Evolutionary conservation across 179 eudicot species (phyloP).

Genomic region (Gypsophila paniculata): DNA sequence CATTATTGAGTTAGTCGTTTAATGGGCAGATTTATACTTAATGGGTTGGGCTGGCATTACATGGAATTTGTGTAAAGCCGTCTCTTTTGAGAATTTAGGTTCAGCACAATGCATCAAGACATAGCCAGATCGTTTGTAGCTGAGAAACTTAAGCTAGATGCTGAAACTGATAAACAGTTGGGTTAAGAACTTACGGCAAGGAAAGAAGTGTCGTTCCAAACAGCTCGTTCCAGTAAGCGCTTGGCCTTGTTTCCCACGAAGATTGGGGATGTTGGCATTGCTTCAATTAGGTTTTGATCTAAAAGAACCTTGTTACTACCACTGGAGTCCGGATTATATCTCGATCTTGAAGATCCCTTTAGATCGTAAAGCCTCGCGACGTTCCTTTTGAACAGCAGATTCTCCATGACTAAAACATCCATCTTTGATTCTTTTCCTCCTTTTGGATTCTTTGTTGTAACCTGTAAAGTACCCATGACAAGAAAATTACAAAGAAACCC

Average conservation of each 20-base stretch:
- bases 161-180: too few species aligned
- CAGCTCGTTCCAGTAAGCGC: constrained; percentile 85
- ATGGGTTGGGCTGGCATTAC: too few species aligned
- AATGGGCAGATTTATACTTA: too few species aligned
- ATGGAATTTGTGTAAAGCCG: too few species aligned
- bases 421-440: constrained; percentile 93
- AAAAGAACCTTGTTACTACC: constrained; percentile 91
- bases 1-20: too few species aligned
- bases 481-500: too few species aligned
- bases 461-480: constrained; percentile 41
- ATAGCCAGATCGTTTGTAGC: too few species aligned
- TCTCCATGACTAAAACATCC: constrained; percentile 97
- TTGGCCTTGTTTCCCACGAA: constrained; percentile 98
- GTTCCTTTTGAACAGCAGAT: constrained; percentile 82
- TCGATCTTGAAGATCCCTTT: constrained; percentile 91
- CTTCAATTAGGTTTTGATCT: constrained; percentile 97
- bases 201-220: constrained; percentile 97
- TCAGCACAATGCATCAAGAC: too few species aligned
- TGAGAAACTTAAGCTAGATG: too few species aligned
- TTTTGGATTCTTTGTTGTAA: constrained; percentile 65
- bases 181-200: constrained; percentile 98
- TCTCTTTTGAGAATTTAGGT: too few species aligned
- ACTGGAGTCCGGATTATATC: constrained; percentile 87
- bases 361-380: constrained; percentile 82
- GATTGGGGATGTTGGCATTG: constrained; percentile 96